Percentiles rank a stretch among this genome's conserved stretches.
phyloP scores from a whole-genome alignment of 331 rosid species.

The Rosa hybrid region DNA sequence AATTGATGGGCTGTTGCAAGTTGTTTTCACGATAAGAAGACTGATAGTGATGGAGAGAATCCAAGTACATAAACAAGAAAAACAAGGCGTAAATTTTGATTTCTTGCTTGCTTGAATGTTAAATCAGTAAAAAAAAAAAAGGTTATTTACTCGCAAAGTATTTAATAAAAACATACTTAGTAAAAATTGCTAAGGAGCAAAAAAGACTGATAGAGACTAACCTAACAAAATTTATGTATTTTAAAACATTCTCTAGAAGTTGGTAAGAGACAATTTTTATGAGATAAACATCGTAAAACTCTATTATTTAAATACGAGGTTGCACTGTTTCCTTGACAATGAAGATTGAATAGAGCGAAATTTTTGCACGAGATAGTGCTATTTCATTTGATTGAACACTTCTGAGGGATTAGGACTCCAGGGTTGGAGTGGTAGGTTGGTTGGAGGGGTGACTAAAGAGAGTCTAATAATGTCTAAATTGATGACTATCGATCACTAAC shows the following conservation, averaged over 20 bases:
- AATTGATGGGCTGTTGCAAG: conserved; percentile 36
- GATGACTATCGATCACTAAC: background rate
- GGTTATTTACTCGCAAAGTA: too few relatives aligned
- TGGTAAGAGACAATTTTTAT: too few relatives aligned
- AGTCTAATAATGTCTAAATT: background rate
- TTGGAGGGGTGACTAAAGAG: background rate
- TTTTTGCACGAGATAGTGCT: background rate
- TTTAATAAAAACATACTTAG: background rate
- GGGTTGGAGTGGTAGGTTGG: background rate
- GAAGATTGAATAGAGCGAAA: too few relatives aligned
- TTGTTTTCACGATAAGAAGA: conserved; percentile 37
- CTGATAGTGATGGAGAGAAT: conserved; percentile 13
- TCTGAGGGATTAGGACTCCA: background rate
- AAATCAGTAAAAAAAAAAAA: too few relatives aligned
- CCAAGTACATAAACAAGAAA: background rate
- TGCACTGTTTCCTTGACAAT: too few relatives aligned
- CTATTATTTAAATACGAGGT: too few relatives aligned
- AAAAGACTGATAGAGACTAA: background rate
- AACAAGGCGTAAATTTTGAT: background rate
- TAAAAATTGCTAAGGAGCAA: background rate
- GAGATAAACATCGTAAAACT: too few relatives aligned
- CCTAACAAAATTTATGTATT: too few relatives aligned
- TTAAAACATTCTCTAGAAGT: too few relatives aligned
- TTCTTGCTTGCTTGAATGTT: background rate
- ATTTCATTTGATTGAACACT: background rate